Conservation (phyloP, 805 yeast genomes). For the Nakazawaea populi region DNA sequence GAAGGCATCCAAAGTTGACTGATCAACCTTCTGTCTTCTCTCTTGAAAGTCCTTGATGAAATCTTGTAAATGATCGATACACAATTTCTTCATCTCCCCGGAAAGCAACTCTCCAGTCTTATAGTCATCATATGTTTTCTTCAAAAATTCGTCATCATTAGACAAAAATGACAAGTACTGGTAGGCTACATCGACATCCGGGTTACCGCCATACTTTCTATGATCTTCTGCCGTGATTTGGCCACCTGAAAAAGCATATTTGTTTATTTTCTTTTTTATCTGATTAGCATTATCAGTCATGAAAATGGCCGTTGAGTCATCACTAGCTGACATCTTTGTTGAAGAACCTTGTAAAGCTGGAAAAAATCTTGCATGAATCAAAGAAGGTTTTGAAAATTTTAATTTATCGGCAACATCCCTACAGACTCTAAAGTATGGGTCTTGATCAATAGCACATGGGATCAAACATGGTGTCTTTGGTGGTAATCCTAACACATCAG, state of each 20-base stretch:
- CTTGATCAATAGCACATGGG: slow-evolving; percentile 99
- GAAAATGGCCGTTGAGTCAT: slow-evolving; percentile 84
- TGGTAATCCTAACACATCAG: slow-evolving; percentile 82
- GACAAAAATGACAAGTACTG: slow-evolving; percentile 88
- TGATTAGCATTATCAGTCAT: slow-evolving; percentile 93
- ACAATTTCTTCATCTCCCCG: slow-evolving; percentile 88
- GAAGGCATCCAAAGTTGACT: slow-evolving; percentile 54
- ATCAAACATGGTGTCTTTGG: slow-evolving; percentile 91
- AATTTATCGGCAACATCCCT: slow-evolving; percentile 96
- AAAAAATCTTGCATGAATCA: slow-evolving; percentile 92
- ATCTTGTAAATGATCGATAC: slow-evolving; percentile 74
- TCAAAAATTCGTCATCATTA: slow-evolving; percentile 80
- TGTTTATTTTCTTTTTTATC: slow-evolving; percentile 90
- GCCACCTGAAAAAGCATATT: slow-evolving; percentile 96
- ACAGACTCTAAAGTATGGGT: slow-evolving; percentile 95
- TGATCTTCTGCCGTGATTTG: slow-evolving; percentile 84
- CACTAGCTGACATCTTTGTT: slow-evolving; percentile 95
- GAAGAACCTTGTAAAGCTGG: slow-evolving; percentile 97
- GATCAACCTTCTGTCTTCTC: slow-evolving; percentile 60
- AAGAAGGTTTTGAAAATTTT: slow-evolving; percentile 83
- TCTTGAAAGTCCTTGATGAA: slow-evolving; percentile 81
- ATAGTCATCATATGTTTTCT: slow-evolving; percentile 56
- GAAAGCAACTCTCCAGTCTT: slow-evolving; percentile 77
- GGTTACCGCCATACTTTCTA: slow-evolving; percentile 84
- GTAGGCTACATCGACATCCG: slow-evolving; percentile 92